Percentiles rank a stretch among this genome's conserved stretches.
phyloP scores from a whole-genome alignment of 306 rosid genomes.

The Parietaria judaica region DNA sequence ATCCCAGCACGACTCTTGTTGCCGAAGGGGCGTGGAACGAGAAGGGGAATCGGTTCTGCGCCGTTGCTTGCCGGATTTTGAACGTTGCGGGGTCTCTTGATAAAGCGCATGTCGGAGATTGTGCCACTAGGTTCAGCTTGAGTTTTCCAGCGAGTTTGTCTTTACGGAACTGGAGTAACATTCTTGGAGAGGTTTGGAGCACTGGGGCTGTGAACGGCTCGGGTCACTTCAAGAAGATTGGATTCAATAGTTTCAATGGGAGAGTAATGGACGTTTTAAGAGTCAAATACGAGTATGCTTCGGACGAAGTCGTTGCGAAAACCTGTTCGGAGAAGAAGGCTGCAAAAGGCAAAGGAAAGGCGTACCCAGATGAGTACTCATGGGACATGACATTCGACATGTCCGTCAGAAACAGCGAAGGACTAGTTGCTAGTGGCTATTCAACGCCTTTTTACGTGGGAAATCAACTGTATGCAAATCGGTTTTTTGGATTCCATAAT shows the following conservation, averaged over 20 bases:
- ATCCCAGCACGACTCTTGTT: slow-evolving; percentile 41
- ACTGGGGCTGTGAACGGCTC: slow-evolving; percentile 33
- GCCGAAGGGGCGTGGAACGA: slow-evolving; percentile 82
- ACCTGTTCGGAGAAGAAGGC: slow-evolving; percentile 38
- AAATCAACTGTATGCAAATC: slow-evolving; percentile 30
- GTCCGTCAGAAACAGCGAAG: slow-evolving; percentile 44
- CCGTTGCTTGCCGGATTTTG: slow-evolving; percentile 56
- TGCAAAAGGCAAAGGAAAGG: slow-evolving; percentile 35
- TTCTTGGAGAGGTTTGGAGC: slow-evolving; percentile 65
- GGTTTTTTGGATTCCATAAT: slow-evolving; percentile 20
- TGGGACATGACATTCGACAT: slow-evolving; percentile 58
- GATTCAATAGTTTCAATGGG: slow-evolving; percentile 31
- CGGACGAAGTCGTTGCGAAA: slow-evolving; percentile 22
- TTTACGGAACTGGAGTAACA: slow-evolving; percentile 47
- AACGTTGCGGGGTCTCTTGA: slow-evolving; percentile 31
- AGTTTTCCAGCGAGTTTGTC: slow-evolving; percentile 48
- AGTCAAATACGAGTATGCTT: slow-evolving; percentile 46
- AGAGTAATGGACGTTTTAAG: slow-evolving; percentile 21
- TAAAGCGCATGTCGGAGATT: slow-evolving; percentile 58
- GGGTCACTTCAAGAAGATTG: slow-evolving; percentile 47
- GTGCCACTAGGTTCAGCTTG: slow-evolving; percentile 42
- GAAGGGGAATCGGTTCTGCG: slow-evolving; percentile 49
- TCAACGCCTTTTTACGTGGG: slow-evolving; percentile 51
- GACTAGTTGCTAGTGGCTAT: slow-evolving; percentile 54
- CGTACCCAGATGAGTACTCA: slow-evolving; percentile 55